Base-by-base conservation (phyloP, 2,329 filamentous ascomycete species). In the Aspergillus brasiliensis region DNA sequence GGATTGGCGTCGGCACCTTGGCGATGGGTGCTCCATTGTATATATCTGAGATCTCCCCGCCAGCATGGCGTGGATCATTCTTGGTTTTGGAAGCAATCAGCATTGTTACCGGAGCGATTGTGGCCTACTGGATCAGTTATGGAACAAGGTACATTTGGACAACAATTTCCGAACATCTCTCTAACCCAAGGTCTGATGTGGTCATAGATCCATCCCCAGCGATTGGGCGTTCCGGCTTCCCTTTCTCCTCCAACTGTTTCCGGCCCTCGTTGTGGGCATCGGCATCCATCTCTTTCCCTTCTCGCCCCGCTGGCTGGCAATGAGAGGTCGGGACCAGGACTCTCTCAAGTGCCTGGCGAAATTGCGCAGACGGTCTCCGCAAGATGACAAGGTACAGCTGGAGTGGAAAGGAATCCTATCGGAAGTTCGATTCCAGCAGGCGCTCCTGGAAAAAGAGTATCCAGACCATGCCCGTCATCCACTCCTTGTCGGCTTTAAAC, bases 221-320 rank as follows among this genome's bases (percentile, higher is more conserved):
- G 75, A 81, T 63, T 75, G 73, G 69, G 70, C 81, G 3, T 83
- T 78, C 65, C 74, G 80, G 6, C 71, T 84, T 0, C 81, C 82
- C 0, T 82, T 82, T 58, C 71, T 77, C 3, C 69, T 83, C 5
- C 81, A 83, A 57, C 78, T 80, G 60, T 75, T 59, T 67, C 80
- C 27, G 72, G 76, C 48, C 47, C 68, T 73, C 11, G 48, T 73
- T 2, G 59, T 73, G 1, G 66, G 69, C 7, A 38, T 21, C 1
- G 71, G 67, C 5, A 73, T 76, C 17, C 61, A 71, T 37, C 80
- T 81, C 65, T 73, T 84, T 55, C 84, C 84, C 0, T 84, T 78
- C 62, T 84, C 82, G 1, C 83, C 83, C 1, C 77, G 83, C 13
- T 85, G 82, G 77, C 76, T 85, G 5, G 75, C 76, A 3, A 75